These are phyloP conservation scores for Teratosphaeria destructans DNA, from an alignment of 2,329 filamentous ascomycete genomes.

Conservation along the genomic window DNA sequence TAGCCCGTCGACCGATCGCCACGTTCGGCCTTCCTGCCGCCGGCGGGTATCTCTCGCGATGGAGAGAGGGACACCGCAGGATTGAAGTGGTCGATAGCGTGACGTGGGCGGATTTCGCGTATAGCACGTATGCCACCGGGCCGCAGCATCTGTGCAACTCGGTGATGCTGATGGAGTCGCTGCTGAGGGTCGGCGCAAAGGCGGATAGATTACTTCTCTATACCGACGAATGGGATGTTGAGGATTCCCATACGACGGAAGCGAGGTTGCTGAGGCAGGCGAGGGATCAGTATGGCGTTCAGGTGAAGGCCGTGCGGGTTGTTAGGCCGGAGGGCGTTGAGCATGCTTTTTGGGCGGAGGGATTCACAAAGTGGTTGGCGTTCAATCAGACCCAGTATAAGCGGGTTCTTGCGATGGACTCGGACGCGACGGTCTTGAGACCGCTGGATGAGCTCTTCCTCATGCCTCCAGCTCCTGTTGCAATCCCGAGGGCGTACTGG, in stretches of 20 bases:
- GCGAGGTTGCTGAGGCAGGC: constrained; percentile 26
- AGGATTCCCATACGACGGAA: constrained; percentile 27
- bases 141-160: constrained; percentile 34
- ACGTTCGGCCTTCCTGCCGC: not conserved
- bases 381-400: constrained; percentile 58
- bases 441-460: constrained; percentile 63
- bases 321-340: constrained; percentile 3
- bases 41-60: not conserved
- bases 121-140: constrained; percentile 35
- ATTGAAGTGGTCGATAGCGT: not conserved
- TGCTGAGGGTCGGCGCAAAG: constrained; percentile 32
- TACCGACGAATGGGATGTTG: constrained; percentile 28
- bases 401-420: constrained; percentile 49
- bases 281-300: constrained; percentile 39
- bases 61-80: not conserved
- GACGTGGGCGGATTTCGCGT: constrained; percentile 30
- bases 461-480: constrained; percentile 45
- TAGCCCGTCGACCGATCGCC: not conserved
- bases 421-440: constrained; percentile 53
- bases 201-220: constrained; percentile 38
- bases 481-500: constrained; percentile 66
- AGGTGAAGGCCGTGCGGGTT: constrained; percentile 38
- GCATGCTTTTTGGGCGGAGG: constrained; percentile 47
- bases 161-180: constrained; percentile 35
- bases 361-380: constrained; percentile 56